Conservation (phyloP, 129 eudicot genomes). For the Daucus carota region DNA sequence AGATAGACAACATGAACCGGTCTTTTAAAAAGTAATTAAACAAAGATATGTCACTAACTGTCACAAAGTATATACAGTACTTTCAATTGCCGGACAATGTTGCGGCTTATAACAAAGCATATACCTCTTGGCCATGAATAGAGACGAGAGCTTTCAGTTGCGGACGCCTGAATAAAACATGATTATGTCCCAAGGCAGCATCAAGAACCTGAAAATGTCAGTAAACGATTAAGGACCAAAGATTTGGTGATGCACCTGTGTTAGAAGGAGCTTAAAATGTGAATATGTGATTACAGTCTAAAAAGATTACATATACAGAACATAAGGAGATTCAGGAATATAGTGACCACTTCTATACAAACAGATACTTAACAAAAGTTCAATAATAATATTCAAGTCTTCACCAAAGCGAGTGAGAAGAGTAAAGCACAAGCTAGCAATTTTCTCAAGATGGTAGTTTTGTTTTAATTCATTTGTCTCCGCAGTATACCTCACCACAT, state of each 20-base stretch:
- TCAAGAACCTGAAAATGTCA: conserved; percentile 61
- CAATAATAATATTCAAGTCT: too few relatives aligned
- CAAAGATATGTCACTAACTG: neutral
- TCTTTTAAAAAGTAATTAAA: neutral
- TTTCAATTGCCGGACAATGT: neutral
- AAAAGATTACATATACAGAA: too few relatives aligned
- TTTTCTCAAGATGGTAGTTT: neutral
- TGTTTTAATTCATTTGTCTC: neutral
- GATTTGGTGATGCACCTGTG: neutral
- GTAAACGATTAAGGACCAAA: conserved; percentile 1
- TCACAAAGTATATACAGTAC: neutral
- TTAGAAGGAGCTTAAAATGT: too few relatives aligned
- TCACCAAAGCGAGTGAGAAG: neutral
- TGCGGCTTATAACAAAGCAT: neutral
- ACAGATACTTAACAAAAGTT: too few relatives aligned
- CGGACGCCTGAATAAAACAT: conserved; percentile 80
- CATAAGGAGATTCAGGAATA: too few relatives aligned
- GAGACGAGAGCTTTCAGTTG: conserved; percentile 96
- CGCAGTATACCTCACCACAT: neutral
- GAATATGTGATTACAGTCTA: too few relatives aligned
- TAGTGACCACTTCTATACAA: too few relatives aligned
- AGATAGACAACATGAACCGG: conserved; percentile 7
- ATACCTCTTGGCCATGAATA: conserved; percentile 81
- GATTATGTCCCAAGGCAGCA: conserved; percentile 68
- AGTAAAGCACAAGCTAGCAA: neutral